Evolutionary conservation across 768 basidiomycete species (phyloP).

Genomic region (Tricholoma sp.): DNA sequence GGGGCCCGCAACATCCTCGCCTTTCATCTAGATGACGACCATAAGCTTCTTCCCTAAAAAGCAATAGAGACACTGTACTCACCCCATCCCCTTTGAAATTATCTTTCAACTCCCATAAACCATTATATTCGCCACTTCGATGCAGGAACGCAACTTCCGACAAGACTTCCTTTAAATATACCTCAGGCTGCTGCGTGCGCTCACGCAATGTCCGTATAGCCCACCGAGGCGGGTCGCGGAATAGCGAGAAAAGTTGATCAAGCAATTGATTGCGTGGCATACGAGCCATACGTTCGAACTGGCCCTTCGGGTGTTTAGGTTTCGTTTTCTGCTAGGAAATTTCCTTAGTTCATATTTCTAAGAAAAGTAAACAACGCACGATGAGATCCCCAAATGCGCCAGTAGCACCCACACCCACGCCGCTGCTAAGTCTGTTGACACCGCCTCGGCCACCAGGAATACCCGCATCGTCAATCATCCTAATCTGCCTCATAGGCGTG

Average conservation of each 20-base stretch:
- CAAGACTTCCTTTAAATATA: conserved; percentile 80
- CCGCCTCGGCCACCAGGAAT: conserved; percentile 65
- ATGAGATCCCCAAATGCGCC: conserved; percentile 61
- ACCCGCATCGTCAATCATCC: conserved; percentile 69
- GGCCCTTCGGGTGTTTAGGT: conserved; percentile 60
- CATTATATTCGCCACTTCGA: conserved; percentile 76
- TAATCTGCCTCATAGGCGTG: conserved; percentile 60
- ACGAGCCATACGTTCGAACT: conserved; percentile 87
- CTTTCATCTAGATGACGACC: conserved; percentile 32
- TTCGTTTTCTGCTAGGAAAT: conserved; percentile 50
- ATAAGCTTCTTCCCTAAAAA: neutral
- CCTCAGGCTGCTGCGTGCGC: conserved; percentile 81
- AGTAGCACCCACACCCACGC: conserved; percentile 54
- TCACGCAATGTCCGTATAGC: conserved; percentile 71
- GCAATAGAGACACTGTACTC: conserved; percentile 15
- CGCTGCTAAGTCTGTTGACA: conserved; percentile 76
- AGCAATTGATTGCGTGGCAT: conserved; percentile 85
- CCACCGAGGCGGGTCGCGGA: conserved; percentile 81
- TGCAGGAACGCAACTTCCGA: conserved; percentile 72
- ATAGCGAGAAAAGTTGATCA: conserved; percentile 75
- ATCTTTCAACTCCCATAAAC: conserved; percentile 75
- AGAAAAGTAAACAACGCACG: conserved; percentile 36
- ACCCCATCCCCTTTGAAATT: conserved; percentile 66
- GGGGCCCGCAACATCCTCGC: conserved; percentile 38
- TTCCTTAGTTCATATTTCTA: neutral